phyloP scores from a whole-genome alignment of 2,329 filamentous ascomycete species.

The Xylaria sp. region DNA sequence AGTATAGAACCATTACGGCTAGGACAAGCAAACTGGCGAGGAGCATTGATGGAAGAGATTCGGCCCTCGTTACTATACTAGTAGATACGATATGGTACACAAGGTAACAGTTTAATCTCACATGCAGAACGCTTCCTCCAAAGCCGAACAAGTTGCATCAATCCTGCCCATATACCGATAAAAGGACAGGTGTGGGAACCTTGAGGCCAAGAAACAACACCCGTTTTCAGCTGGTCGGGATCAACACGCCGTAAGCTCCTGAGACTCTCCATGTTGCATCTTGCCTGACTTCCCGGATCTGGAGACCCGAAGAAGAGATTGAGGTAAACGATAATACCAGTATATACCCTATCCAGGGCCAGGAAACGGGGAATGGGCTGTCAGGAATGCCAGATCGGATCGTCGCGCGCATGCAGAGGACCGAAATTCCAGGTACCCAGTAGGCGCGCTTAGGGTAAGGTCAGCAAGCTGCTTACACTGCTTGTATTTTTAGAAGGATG shows the following conservation, averaged over 20 bases:
- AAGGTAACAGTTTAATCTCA: no score
- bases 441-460: not conserved
- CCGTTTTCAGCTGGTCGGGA: slow-evolving; percentile 17
- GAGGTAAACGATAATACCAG: not conserved
- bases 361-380: slow-evolving; percentile 17
- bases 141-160: slow-evolving; percentile 1
- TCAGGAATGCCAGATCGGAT: slow-evolving; percentile 20
- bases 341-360: slow-evolving; percentile 12
- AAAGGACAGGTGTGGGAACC: not conserved
- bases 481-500: slow-evolving; percentile 15
- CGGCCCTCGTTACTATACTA: no score
- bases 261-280: slow-evolving; percentile 30
- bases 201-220: not conserved
- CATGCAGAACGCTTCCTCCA: not conserved
- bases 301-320: not conserved
- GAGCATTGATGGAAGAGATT: no score
- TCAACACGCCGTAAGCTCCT: slow-evolving; percentile 13
- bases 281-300: slow-evolving; percentile 26
- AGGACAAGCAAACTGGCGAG: no score
- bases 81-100: no score
- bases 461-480: slow-evolving; percentile 1
- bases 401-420: slow-evolving; percentile 13
- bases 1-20: no score
- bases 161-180: not conserved
- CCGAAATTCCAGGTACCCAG: slow-evolving; percentile 23